phyloP scores from a whole-genome alignment of 306 rosid species.

The Adenanthera pavonina region DNA sequence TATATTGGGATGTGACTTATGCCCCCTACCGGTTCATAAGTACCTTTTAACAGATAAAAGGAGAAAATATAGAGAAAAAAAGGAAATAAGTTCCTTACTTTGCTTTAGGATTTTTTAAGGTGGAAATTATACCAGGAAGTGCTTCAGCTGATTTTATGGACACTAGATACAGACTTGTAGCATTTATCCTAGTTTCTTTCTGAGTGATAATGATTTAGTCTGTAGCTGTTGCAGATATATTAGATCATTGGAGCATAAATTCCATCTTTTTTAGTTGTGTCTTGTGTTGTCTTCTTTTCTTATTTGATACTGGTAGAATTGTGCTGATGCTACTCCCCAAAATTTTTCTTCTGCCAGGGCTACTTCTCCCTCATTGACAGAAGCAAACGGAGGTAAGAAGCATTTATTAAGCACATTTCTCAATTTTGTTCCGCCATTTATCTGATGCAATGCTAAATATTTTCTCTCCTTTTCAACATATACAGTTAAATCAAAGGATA shows the following conservation, averaged over 20 bases:
- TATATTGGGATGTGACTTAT: background rate
- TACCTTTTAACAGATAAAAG: background rate
- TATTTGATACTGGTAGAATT: background rate
- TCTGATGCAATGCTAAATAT: constrained; percentile 24
- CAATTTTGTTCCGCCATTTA: background rate
- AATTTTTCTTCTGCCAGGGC: constrained; percentile 49
- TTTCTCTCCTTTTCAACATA: constrained; percentile 29
- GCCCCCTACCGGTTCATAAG: background rate
- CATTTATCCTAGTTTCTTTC: constrained; percentile 29
- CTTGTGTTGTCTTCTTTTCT: background rate
- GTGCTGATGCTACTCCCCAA: constrained; percentile 27
- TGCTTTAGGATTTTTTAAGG: background rate
- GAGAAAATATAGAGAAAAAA: background rate
- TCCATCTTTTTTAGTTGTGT: background rate
- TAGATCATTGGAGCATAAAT: background rate
- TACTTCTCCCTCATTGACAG: constrained; percentile 31
- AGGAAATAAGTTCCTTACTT: background rate
- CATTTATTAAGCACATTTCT: background rate
- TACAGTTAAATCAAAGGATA: constrained; percentile 48
- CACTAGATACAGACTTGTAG: constrained; percentile 13
- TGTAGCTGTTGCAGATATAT: background rate
- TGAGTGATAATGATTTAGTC: background rate
- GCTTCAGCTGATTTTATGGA: constrained; percentile 26
- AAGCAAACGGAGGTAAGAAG: constrained; percentile 52
- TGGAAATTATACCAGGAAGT: background rate